Conservation (phyloP, 148 eudicot species). For the Selenicereus undatus region DNA sequence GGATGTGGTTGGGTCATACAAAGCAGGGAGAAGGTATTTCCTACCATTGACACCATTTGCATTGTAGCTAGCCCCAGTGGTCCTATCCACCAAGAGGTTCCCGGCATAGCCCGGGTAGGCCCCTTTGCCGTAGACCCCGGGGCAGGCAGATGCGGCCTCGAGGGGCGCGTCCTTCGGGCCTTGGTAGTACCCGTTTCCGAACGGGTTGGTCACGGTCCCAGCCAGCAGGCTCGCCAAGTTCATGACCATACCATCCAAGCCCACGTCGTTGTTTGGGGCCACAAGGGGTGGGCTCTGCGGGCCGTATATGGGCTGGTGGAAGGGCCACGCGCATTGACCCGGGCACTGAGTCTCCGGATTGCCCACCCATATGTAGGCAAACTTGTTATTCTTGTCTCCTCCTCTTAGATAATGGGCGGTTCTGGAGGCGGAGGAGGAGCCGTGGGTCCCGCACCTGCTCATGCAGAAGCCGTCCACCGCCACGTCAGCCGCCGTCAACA, state of each 20-base stretch:
- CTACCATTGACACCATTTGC: conserved; percentile 50
- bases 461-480: conserved; percentile 44
- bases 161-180: conserved; percentile 49
- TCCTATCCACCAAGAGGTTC: conserved; percentile 38
- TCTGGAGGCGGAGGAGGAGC: conserved; percentile 11
- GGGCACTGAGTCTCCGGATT: conserved; percentile 48
- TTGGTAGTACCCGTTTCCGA: conserved; percentile 51
- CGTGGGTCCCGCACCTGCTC: conserved; percentile 47
- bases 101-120: conserved; percentile 65
- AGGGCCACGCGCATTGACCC: conserved; percentile 51
- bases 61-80: conserved; percentile 49
- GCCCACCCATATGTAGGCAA: conserved; percentile 56
- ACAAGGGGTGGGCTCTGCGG: conserved; percentile 48
- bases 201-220: conserved; percentile 51
- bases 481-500: conserved; percentile 52
- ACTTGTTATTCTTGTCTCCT: conserved; percentile 8
- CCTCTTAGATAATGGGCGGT: conserved; percentile 13
- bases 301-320: conserved; percentile 65
- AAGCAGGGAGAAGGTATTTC: conserved; percentile 52
- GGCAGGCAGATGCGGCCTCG: conserved; percentile 51
- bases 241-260: conserved; percentile 55
- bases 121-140: conserved; percentile 49
- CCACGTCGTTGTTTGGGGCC: conserved; percentile 50
- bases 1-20: conserved; percentile 43
- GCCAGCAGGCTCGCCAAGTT: conserved; percentile 46